Base-by-base conservation (phyloP, 306 rosid genomes). In the Sindora glabra region DNA sequence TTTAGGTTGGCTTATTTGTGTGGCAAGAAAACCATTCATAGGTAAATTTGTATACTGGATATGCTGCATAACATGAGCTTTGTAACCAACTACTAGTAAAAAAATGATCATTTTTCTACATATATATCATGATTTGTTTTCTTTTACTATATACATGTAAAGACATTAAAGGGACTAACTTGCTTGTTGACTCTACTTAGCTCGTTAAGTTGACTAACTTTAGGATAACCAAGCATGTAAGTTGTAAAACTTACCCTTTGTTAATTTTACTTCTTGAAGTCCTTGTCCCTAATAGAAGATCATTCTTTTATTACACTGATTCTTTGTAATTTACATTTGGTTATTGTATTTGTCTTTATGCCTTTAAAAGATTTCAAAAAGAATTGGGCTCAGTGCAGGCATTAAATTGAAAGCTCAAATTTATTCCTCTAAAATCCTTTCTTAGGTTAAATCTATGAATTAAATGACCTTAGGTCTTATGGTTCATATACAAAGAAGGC, bases 191-290 rank as follows among this genome's bases (percentile, higher is more conserved):
- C 76, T 89, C 95, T 52, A 54, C 75, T 40, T 97, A 97, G 53
- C 94, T 89, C 61, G 99, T 94, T 67, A 86, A 94, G 83, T 90
- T 94, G 55, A 89, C 99, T 27, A 97, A 94, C 73, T 94, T 94
- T 82, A 97, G 99, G 67, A 94, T 94, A 97, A 86, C 99, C 61
- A 89, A 94, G 65, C 97, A 83, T 65, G 99, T 94, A 70, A 84
- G 95, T 85, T 53, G 47, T 51, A 9, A 61, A 53, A 50, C 23
- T 23, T 23, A 40, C 47, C 22, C 13, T 57, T 15, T 29, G 62
- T 18, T 14, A 13, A 5, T 56, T 32, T 17, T 48, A 33, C 34
- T 26, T 11, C 30, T 60, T 26, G 23, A 15, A 8, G 34, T 70
- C 8, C 45, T 39, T 58, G 26, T 33, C 59, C 38, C 38, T 17